Evolutionary conservation across 1,284 basidiomycete species (phyloP).

Genomic region (Stygiomarasmius scandens): DNA sequence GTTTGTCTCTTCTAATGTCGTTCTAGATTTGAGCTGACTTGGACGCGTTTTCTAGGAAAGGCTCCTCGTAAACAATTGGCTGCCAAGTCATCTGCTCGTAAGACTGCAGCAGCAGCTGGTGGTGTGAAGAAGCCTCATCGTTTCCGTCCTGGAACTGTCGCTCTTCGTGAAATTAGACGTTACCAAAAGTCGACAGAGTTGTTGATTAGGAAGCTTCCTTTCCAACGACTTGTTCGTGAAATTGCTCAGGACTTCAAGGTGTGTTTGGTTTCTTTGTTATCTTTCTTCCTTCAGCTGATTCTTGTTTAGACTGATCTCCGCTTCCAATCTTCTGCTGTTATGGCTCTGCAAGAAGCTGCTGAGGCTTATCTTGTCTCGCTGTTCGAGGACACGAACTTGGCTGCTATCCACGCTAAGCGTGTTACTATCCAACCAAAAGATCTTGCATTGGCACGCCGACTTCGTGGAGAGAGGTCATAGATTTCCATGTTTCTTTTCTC

Average conservation of each 20-base stretch:
- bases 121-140: constrained; percentile 84
- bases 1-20: constrained; percentile 34
- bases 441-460: constrained; percentile 75
- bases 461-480: constrained; percentile 75
- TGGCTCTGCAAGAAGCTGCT: constrained; percentile 81
- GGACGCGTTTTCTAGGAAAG: constrained; percentile 35
- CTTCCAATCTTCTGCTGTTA: constrained; percentile 88
- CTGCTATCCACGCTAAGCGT: constrained; percentile 64
- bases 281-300: constrained; percentile 15
- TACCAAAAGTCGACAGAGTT: constrained; percentile 81
- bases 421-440: constrained; percentile 81
- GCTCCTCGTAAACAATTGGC: constrained; percentile 68
- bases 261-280: constrained; percentile 30
- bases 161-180: constrained; percentile 78
- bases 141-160: constrained; percentile 63
- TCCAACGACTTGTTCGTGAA: constrained; percentile 73
- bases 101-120: constrained; percentile 61
- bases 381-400: constrained; percentile 77
- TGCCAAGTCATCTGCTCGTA: constrained; percentile 57
- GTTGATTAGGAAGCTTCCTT: constrained; percentile 71
- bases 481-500: constrained; percentile 19
- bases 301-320: constrained; percentile 74
- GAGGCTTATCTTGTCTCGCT: constrained; percentile 89
- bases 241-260: constrained; percentile 89
- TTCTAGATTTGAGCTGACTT: neutral